Base-by-base conservation (phyloP, 331 rosid genomes). In the Pyracantha coccinea region DNA sequence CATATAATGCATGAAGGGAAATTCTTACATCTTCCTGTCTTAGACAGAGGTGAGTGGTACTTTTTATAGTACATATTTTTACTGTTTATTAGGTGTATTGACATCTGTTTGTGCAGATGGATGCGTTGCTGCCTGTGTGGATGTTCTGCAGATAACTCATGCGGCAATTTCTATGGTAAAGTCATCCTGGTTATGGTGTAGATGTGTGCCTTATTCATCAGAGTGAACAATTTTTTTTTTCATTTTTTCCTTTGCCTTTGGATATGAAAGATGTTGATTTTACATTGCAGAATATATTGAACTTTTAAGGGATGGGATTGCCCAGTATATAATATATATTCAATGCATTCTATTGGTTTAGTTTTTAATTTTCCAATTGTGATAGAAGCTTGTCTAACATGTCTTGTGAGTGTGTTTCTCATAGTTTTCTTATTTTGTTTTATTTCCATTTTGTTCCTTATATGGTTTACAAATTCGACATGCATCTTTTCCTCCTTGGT, bases 1-100 rank as follows among this genome's bases (percentile, higher is more conserved):
- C 99, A 94, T 70, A 85, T 86, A 84, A 92, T 94, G 99, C 97
- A 94, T 78, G 93, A 90, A 52, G 97, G 97, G 80, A 94, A 89
- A 83, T 94, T 90, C 86, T 88, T 94, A 67, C 96, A 94, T 85
- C 99, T 94, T 90, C 99, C 99, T 55, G 97, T 94, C 50, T 54
- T 92, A 81, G 99, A 90, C 85, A 86, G 74, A 85, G 92, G 99
- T 94, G 76, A 86, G 79, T 58, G 64, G 66, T 76, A 66, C 78
- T 71, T 79, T 72, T 66, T 67, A 16, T 50, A 71, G 55, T 45
- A 80, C 66, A 8, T 44, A 65, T 21, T 16, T 21, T 38, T 70
- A 57, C 60, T 65, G 74, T 20, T 38, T 80, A 17, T 58, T 38
- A 64, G 59, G 66, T 60, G 52, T 75, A 73, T 21, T 82, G 66